phyloP scores from a whole-genome alignment of 2,329 filamentous ascomycete genomes.

The Fusarium pilosicola region DNA sequence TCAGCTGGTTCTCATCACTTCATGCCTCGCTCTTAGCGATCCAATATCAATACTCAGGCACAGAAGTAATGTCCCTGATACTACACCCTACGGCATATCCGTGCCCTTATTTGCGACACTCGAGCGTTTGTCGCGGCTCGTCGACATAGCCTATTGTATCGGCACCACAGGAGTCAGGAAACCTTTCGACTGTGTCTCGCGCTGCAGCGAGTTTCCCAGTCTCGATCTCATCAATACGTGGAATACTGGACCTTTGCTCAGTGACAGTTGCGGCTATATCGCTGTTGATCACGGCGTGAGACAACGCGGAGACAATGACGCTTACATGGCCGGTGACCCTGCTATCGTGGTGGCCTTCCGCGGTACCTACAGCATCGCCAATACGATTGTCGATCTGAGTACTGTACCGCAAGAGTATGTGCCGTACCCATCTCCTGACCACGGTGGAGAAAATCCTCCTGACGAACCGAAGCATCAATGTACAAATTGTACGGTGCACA shows the following conservation, averaged over 20 bases:
- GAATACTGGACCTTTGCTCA: conserved; percentile 88
- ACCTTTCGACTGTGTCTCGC: conserved; percentile 86
- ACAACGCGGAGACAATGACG: conserved; percentile 26
- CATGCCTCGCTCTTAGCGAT: conserved; percentile 17
- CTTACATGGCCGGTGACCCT: conserved; percentile 23
- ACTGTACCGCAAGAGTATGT: conserved; percentile 91
- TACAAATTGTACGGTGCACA: conserved; percentile 89
- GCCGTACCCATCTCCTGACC: conserved; percentile 76
- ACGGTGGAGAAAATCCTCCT: conserved; percentile 49
- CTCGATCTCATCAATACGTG: conserved; percentile 86
- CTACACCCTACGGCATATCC: conserved; percentile 55
- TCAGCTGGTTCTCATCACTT: conserved; percentile 29
- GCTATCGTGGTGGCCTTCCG: conserved; percentile 87
- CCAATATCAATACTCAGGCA: conserved; percentile 21
- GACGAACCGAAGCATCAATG: conserved; percentile 67
- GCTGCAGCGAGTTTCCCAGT: conserved; percentile 83
- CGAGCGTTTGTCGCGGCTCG: conserved; percentile 87
- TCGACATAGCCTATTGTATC: conserved; percentile 95
- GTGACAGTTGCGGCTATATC: conserved; percentile 93
- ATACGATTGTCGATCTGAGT: conserved; percentile 89
- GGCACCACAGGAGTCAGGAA: conserved; percentile 82
- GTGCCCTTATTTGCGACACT: conserved; percentile 76
- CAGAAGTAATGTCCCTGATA: neutral
- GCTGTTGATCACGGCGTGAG: conserved; percentile 75
- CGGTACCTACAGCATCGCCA: conserved; percentile 92